phyloP scores from a whole-genome alignment of 23 red algal genomes.

The Agarophyton chilense region DNA sequence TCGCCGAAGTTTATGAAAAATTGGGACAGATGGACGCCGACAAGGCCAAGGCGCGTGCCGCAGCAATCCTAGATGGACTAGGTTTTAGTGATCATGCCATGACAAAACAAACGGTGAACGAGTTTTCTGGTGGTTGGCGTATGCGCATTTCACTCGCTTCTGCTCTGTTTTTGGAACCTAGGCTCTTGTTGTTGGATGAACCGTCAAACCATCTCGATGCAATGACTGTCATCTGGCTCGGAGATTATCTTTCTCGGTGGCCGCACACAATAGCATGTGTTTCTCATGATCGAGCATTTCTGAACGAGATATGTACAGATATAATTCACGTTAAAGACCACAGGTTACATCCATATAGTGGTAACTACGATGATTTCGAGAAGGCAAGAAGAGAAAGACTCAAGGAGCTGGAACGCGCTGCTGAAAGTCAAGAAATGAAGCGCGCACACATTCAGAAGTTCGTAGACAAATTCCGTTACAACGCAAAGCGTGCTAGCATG shows the following conservation, averaged over 20 bases:
- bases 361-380: conserved; percentile 97
- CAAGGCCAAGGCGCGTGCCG: conserved; percentile 80
- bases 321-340: conserved; percentile 91
- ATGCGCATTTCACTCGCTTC: conserved; percentile 91
- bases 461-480: conserved; percentile 90
- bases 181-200: conserved; percentile 92
- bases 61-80: conserved; percentile 87
- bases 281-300: conserved; percentile 95
- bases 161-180: conserved; percentile 88
- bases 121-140: conserved; percentile 97
- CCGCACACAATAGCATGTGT: conserved; percentile 85
- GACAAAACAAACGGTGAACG: conserved; percentile 54
- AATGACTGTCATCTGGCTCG: conserved; percentile 89
- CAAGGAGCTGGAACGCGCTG: conserved; percentile 71
- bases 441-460: conserved; percentile 90
- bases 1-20: conserved; percentile 80
- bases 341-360: conserved; percentile 82
- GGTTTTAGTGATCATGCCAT: conserved; percentile 81
- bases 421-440: conserved; percentile 82
- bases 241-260: conserved; percentile 83
- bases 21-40: conserved; percentile 85
- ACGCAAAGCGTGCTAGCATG: conserved; percentile 91
- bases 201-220: conserved; percentile 95
- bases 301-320: conserved; percentile 92
- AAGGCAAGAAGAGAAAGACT: conserved; percentile 77